These are phyloP conservation scores for Trichoderma sp. DNA, from an alignment of 2,329 filamentous ascomycete species.

Conservation along the genomic window DNA sequence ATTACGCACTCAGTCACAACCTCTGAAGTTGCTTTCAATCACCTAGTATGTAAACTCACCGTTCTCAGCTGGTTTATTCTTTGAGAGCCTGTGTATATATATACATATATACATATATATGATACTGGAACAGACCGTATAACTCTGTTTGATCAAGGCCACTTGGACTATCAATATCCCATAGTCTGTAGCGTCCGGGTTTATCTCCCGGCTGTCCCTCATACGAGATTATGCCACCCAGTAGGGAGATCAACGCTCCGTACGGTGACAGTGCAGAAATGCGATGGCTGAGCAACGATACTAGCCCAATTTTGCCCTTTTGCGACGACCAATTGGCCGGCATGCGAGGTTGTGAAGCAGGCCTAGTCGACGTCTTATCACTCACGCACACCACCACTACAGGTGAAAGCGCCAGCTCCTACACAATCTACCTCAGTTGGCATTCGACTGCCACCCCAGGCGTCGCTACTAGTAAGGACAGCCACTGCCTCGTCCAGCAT, in stretches of 20 bases:
- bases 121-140: background rate
- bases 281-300: slow-evolving; percentile 11
- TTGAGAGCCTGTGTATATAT: background rate
- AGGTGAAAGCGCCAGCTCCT: background rate
- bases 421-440: background rate
- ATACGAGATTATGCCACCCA: slow-evolving; percentile 21
- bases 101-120: background rate
- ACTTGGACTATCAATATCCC: background rate
- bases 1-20: slow-evolving; percentile 11
- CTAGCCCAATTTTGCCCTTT: slow-evolving; percentile 5
- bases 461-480: too few species aligned
- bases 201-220: slow-evolving; percentile 14
- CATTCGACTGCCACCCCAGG: background rate
- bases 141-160: too few species aligned
- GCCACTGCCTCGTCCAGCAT: too few species aligned
- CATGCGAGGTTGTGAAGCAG: background rate
- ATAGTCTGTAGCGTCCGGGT: background rate
- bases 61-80: background rate
- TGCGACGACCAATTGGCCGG: background rate
- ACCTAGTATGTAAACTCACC: background rate
- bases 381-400: too few species aligned
- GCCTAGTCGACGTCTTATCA: background rate
- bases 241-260: slow-evolving; percentile 1
- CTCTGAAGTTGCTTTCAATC: slow-evolving; percentile 15
- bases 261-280: slow-evolving; percentile 21